A percentile compares a stretch with the other conserved stretches of the same genome.
Evolutionary conservation across 768 basidiomycete genomes (phyloP).

Genomic region (Pholiota molesta): DNA sequence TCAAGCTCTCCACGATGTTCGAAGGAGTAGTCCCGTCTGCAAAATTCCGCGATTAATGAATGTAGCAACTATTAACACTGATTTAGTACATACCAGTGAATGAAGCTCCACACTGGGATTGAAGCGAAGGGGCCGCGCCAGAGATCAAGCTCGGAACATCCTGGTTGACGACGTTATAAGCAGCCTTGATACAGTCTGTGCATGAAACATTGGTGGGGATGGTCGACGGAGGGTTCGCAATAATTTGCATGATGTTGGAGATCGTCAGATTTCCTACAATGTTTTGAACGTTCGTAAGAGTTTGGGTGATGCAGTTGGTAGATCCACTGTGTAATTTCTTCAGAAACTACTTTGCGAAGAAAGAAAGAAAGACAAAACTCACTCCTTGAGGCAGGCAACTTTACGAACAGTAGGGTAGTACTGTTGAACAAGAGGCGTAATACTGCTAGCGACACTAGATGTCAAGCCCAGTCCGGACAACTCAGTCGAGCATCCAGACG

Average conservation of each 20-base stretch:
- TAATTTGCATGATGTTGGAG: slow-evolving; percentile 28
- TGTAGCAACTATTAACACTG: neutral
- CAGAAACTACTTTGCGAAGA: neutral
- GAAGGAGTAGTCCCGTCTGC: slow-evolving; percentile 43
- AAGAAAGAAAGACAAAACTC: slow-evolving; percentile 27
- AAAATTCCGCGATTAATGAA: slow-evolving; percentile 1
- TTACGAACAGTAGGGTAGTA: slow-evolving; percentile 61
- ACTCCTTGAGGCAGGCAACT: slow-evolving; percentile 69
- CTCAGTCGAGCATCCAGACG: slow-evolving; percentile 47
- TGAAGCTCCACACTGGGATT: slow-evolving; percentile 48
- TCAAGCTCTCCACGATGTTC: slow-evolving; percentile 37
- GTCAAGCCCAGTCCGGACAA: slow-evolving; percentile 33
- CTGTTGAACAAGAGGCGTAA: slow-evolving; percentile 46
- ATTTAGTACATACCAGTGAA: slow-evolving; percentile 49
- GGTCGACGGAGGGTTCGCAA: slow-evolving; percentile 14
- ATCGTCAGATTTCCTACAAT: slow-evolving; percentile 39
- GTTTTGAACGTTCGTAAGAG: slow-evolving; percentile 53
- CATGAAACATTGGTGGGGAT: slow-evolving; percentile 47
- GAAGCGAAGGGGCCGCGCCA: slow-evolving; percentile 28
- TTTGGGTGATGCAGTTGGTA: slow-evolving; percentile 58
- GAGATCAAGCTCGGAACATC: slow-evolving; percentile 38
- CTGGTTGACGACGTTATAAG: slow-evolving; percentile 44
- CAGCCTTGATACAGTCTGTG: slow-evolving; percentile 55
- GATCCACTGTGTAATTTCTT: slow-evolving; percentile 30
- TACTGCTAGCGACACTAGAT: slow-evolving; percentile 17